Base-by-base conservation (phyloP, 768 basidiomycete species). In the Ramaria sp. region DNA sequence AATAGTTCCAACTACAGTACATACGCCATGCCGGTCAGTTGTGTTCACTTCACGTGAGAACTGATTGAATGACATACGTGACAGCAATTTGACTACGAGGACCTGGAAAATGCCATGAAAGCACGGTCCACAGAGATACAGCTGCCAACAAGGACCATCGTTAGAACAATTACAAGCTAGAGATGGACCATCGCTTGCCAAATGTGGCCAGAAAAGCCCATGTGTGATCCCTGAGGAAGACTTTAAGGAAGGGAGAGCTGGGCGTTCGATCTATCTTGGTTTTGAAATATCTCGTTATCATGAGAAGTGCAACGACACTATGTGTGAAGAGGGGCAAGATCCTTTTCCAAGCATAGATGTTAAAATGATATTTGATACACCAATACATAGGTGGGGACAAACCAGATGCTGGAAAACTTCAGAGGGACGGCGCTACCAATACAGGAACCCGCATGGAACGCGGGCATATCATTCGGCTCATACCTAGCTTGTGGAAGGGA, bases 1-100 rank as follows among this genome's bases (percentile, higher is more conserved):
- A 53, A 53, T 53, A 53, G 12, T 20, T 53, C 52, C 52, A 53
- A 17, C 52, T 53, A 53, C 42, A 17, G 38, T 53, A 42, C 37
- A 24, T 22, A 34, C 9, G 17, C 1, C 7, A 7, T 37, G 13
- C 13, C n/a, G 22, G 34, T n/a, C 30, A 24, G 9, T 20, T 11
- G 3, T 2, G 50, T 51, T 41, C 30, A 31, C 17, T 2, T 27
- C 27, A 53, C 3, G 10, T 2, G 1, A 7, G 20, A 33, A 7
- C 20, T 15, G 17, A 53, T n/a, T 19, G 22, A 17, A 3, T 33
- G 27, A 53, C 38, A 9, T 53, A 53, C 52, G 52, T 53, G 5
- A 53, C 6, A 1, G 52, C 52, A 34, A 43, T 30, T 53, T 53
- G 30, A 53, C 52, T 34, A 37, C 33, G 37, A 19, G 33, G 19